phyloP scores from a whole-genome alignment of 169 alveolate genomes.

The Eimeria maxima region DNA sequence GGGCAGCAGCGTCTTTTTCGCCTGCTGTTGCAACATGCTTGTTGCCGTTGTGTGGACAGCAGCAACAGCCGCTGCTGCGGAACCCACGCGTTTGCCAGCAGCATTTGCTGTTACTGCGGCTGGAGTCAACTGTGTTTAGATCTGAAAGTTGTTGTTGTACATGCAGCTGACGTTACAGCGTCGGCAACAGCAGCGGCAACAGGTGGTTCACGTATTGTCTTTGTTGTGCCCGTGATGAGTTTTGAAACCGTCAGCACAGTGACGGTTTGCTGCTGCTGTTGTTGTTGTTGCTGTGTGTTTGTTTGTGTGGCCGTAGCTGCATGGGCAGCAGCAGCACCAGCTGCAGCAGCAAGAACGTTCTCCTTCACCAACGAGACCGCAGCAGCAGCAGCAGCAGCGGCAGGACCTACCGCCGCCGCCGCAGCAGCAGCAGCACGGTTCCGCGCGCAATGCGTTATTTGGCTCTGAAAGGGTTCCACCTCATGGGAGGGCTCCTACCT shows the following conservation, averaged over 20 bases:
- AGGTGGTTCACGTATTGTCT: neutral
- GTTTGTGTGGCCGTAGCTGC: slow-evolving; percentile 67
- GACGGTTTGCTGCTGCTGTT: slow-evolving; percentile 32
- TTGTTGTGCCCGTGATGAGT: neutral
- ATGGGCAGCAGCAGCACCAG: slow-evolving; percentile 56
- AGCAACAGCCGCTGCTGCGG: slow-evolving; percentile 32
- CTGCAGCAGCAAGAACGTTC: slow-evolving; percentile 58
- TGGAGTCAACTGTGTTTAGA: neutral
- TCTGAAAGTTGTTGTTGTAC: neutral
- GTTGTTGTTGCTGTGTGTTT: slow-evolving; percentile 49
- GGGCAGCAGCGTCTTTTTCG: neutral
- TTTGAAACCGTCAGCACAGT: slow-evolving; percentile 12
- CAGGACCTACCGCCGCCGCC: slow-evolving; percentile 1
- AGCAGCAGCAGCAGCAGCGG: slow-evolving; percentile 64
- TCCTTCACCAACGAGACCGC: slow-evolving; percentile 44
- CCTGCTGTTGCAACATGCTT: neutral
- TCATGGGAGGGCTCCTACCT: neutral
- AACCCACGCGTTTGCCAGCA: neutral
- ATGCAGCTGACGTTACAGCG: neutral
- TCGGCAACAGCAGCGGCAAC: slow-evolving; percentile 43
- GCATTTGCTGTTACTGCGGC: neutral
- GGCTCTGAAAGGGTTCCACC: slow-evolving; percentile 14
- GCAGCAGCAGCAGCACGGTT: slow-evolving; percentile 51
- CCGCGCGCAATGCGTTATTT: slow-evolving; percentile 49
- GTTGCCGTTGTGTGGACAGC: neutral